A percentile compares a stretch with the other conserved stretches of the same genome.
Evolutionary conservation across 345 rosid genomes (phyloP).

Genomic region (Corymbia maculata): DNA sequence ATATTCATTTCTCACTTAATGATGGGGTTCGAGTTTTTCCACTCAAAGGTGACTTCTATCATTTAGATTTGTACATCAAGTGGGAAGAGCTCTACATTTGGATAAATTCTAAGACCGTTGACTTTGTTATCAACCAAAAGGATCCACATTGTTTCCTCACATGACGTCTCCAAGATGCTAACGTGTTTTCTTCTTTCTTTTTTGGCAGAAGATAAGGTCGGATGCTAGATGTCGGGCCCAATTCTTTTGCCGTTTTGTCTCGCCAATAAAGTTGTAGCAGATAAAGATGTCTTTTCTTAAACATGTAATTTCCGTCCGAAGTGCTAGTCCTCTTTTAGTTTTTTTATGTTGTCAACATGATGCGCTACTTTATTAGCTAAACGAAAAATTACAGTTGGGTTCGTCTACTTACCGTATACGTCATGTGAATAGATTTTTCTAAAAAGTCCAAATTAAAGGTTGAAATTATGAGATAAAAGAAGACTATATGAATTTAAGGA

Average conservation of each 20-base stretch:
- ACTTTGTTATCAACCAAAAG: not conserved
- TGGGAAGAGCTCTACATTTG: not conserved
- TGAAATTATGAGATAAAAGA: no score
- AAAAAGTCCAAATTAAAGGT: no score
- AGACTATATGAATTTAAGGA: no score
- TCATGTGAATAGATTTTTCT: no score
- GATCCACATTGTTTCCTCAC: not conserved
- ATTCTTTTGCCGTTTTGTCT: not conserved
- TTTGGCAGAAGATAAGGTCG: not conserved
- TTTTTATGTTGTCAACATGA: not conserved
- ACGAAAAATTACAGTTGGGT: not conserved
- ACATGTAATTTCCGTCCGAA: not conserved
- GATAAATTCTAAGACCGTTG: not conserved
- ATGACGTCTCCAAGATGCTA: not conserved
- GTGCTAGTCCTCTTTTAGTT: not conserved
- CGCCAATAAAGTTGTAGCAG: not conserved
- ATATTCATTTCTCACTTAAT: not conserved
- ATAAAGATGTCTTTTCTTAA: not conserved
- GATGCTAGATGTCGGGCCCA: not conserved
- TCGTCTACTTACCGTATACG: not conserved
- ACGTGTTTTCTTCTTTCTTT: not conserved
- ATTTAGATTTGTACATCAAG: not conserved
- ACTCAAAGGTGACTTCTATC: not conserved
- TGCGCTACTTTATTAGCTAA: not conserved
- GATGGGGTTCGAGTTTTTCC: not conserved